phyloP scores from a whole-genome alignment of 1,284 basidiomycete genomes.

The Mycosarcoma mackinlayi region DNA sequence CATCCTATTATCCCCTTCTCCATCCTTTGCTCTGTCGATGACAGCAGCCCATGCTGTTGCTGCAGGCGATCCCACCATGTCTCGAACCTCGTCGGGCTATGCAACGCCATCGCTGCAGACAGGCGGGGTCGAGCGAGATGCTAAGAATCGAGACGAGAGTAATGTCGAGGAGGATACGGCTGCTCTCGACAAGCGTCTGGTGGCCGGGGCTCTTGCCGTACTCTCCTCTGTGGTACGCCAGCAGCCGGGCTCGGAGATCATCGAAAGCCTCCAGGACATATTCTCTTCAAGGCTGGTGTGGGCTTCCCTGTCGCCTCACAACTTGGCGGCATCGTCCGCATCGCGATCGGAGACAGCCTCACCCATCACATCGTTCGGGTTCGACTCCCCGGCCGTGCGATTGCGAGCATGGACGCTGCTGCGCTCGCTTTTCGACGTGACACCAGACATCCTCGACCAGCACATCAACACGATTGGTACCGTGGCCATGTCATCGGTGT shows the following conservation, averaged over 20 bases:
- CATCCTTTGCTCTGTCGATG: constrained; percentile 49
- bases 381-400: constrained; percentile 51
- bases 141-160: constrained; percentile 65
- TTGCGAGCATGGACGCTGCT: constrained; percentile 57
- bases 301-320: constrained; percentile 42
- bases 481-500: constrained; percentile 56
- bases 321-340: constrained; percentile 14
- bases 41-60: constrained; percentile 42
- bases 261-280: constrained; percentile 41
- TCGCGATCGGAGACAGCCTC: constrained; percentile 4
- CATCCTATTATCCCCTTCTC: constrained; percentile 49
- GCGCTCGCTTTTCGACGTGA: constrained; percentile 18
- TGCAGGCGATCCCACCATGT: constrained; percentile 24
- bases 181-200: constrained; percentile 62
- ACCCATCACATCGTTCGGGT: constrained; percentile 39
- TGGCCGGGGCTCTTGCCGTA: constrained; percentile 58
- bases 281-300: constrained; percentile 50
- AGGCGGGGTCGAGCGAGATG: constrained; percentile 49
- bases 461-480: constrained; percentile 40
- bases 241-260: constrained; percentile 10
- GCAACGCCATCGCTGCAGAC: constrained; percentile 23
- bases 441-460: constrained; percentile 30
- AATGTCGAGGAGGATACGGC: constrained; percentile 64
- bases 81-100: constrained; percentile 35
- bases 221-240: constrained; percentile 40